Percentiles rank a stretch among this genome's conserved stretches.
Evolutionary conservation across 1,284 basidiomycete species (phyloP).

Genomic region (Chalciporus sp.): DNA sequence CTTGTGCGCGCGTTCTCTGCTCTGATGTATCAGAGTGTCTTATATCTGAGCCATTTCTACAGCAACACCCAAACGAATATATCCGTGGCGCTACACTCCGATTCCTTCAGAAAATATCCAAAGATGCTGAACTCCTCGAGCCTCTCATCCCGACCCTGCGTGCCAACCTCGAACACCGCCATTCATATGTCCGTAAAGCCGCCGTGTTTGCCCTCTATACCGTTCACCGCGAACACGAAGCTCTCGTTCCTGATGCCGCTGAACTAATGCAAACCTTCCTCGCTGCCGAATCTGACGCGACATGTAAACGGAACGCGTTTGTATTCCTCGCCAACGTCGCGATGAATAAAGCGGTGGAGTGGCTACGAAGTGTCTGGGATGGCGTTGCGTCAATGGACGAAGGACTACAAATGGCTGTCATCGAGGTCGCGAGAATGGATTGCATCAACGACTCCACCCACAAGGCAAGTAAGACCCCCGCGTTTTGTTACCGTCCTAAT

Average conservation of each 20-base stretch:
- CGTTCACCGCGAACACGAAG: constrained; percentile 93
- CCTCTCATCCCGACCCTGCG: constrained; percentile 94
- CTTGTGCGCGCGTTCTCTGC: constrained; percentile 56
- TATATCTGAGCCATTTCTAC: not conserved
- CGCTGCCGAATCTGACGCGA: constrained; percentile 94
- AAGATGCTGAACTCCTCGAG: constrained; percentile 94
- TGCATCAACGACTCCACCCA: constrained; percentile 84
- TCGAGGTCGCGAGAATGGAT: constrained; percentile 93
- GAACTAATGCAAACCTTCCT: constrained; percentile 98
- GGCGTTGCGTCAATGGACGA: constrained; percentile 88
- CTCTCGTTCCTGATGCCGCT: constrained; percentile 95
- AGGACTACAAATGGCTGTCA: constrained; percentile 93
- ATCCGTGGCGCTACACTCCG: constrained; percentile 97
- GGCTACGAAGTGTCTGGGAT: constrained; percentile 86
- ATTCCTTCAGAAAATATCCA: constrained; percentile 94
- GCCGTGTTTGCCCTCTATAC: constrained; percentile 96
- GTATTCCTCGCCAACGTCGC: constrained; percentile 91
- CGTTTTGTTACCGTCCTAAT: constrained; percentile 15
- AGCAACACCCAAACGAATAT: constrained; percentile 99
- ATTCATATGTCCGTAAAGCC: constrained; percentile 98
- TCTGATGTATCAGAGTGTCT: not conserved
- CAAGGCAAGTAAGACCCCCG: constrained; percentile 52
- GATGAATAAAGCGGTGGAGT: constrained; percentile 91
- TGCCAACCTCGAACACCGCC: constrained; percentile 95
- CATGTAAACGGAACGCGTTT: constrained; percentile 97